Evolutionary conservation across 306 rosid genomes (phyloP).

Genomic region (Prosopis cineraria): DNA sequence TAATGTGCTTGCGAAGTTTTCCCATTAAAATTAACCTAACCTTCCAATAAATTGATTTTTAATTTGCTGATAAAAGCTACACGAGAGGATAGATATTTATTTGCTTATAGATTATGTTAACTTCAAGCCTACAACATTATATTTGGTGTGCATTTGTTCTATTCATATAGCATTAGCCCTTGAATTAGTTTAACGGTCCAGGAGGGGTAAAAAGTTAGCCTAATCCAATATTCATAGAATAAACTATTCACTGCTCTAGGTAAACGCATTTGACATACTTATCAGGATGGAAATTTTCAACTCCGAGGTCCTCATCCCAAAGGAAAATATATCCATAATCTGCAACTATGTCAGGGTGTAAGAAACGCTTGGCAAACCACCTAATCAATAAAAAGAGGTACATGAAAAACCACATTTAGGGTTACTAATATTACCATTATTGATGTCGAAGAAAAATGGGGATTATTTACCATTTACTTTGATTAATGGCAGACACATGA

Average conservation of each 20-base stretch:
- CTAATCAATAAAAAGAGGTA: conserved; percentile 49
- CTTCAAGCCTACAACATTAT: not conserved
- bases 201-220: not conserved
- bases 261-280: conserved; percentile 44
- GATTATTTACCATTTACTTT: conserved; percentile 73
- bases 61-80: not conserved
- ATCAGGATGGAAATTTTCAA: conserved; percentile 70
- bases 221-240: not conserved
- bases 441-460: conserved; percentile 21
- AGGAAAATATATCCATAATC: conserved; percentile 82
- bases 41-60: not conserved
- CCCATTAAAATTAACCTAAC: not conserved
- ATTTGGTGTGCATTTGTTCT: not conserved
- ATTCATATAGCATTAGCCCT: not conserved
- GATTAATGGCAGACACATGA: conserved; percentile 69
- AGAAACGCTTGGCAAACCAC: conserved; percentile 99
- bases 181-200: not conserved
- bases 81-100: not conserved
- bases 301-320: conserved; percentile 99
- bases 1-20: not conserved
- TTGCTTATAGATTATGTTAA: conserved; percentile 2
- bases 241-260: not conserved
- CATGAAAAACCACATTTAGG: conserved; percentile 9
- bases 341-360: conserved; percentile 93
- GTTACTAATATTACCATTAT: conserved; percentile 6